Evolutionary conservation across 2,329 filamentous ascomycete species (phyloP), one percentile per base, ranked within the genome.

Genomic region (Colletotrichum destructivum): DNA sequence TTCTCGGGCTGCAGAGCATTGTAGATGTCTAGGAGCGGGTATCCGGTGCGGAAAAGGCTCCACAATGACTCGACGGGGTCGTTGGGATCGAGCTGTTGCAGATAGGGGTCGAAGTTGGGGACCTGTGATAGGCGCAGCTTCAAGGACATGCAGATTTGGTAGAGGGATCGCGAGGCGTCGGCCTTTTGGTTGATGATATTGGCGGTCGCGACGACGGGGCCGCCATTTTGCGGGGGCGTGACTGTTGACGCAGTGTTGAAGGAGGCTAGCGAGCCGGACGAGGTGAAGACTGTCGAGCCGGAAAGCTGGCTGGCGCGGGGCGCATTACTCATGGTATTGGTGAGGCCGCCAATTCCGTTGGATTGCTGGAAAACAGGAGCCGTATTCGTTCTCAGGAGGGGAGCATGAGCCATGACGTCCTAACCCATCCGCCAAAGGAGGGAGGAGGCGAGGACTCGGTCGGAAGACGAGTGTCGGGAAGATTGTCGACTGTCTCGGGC

Each of bases 161-260:
- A 99, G 31, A 99, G 90, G 13, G 95, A 98, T 71, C 92, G 89
- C 67, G 94, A 94, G 75, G 96, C 95, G 81, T 98, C 95, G 80
- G 95, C 96, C 81, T 94, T 93, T 82, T 96, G 94, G 84, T 99
- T 99, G 87, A 99, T 98, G 81, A 99, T 97, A 82, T 98, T 98
- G 81, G 93, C 89, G 71, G 93, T 94, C 72, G 95, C 93, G 77
- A 94, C 85, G 73, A 95, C 89, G 72, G 89, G 89, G 56, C 90
- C 90, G 71, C 86, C 82, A 71, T 82, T 89, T 57, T 87, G 84
- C 12, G 77, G 74, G 63, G 82, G 73, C n/a, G 76, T 75, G 31
- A 83, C 76, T 42, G 86, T 87, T 38, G 83, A 77, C 15, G 82
- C 78, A 75, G 81, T 87, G 55, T 82, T 79, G 59, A 89, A 80